Base-by-base conservation (phyloP, 1,284 basidiomycete species). In the Pseudozyma pruni region DNA sequence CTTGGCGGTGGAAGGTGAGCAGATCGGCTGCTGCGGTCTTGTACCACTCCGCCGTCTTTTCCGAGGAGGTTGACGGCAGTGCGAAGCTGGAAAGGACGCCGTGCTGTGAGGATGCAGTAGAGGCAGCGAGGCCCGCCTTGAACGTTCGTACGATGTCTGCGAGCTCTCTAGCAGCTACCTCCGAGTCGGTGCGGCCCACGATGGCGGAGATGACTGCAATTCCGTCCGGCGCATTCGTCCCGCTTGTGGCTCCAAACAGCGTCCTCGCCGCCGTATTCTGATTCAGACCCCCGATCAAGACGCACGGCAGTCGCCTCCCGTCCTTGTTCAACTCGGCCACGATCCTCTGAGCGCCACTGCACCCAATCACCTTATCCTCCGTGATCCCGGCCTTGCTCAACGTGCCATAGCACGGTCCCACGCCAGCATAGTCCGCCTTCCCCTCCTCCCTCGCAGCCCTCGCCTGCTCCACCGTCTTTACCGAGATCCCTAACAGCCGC, bases 191-290 rank as follows among this genome's bases (percentile, higher is more conserved):
- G 0, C 91, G 90, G 1, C 88, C 87, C 11, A 92, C 87, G 64
- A 98, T 93, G 27, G 94, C 93, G 16, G 92, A 94, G 48, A 97
- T 91, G 47, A 97, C 89, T 7, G 95, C 94, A 19, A 97, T 86
- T 0, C 95, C 94, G 68, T 79, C 72, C 8, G 80, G 76, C 0
- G 45, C 53, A 31, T 74, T 74, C 2, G 14, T 29, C 20, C 42
- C 33, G 34, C 64, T 56, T n/a, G 72, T 55, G 1, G 69, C 72
- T 8, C 78, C 77, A 34, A 70, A 67, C 22, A 81, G 45, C 4
- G 77, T 67, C 25, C 80, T 57, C n/a, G 54, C 61, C 3, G 74
- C 76, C 9, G 79, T 81, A 19, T 61, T 62, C 33, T 72, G 57
- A 34, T 81, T 81, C 43, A 81, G 47, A 1, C 80, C 76, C 4